Evolutionary conservation across 345 rosid genomes (phyloP).

Genomic region (Abelmoschus esculentus): DNA sequence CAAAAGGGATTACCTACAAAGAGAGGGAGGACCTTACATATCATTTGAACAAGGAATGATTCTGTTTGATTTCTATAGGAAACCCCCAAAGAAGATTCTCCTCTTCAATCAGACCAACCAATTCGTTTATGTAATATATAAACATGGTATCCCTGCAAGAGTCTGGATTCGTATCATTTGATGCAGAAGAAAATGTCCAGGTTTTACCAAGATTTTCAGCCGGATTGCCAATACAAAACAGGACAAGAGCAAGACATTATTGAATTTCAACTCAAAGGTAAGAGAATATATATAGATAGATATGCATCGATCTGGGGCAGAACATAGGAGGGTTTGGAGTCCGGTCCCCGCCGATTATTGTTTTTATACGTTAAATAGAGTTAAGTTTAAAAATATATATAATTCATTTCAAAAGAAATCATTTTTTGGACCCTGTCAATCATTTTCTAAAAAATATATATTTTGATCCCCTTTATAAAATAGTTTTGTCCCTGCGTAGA

Average conservation of each 20-base stretch:
- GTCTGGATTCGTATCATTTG: no score
- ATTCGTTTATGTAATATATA: neutral
- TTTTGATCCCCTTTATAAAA: no score
- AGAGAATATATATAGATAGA: neutral
- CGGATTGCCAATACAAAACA: conserved; percentile 40
- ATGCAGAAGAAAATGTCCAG: neutral
- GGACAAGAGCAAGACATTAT: conserved; percentile 25
- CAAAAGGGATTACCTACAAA: neutral
- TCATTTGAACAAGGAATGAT: conserved; percentile 4
- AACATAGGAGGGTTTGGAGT: no score
- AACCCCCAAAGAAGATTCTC: neutral
- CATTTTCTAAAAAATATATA: no score
- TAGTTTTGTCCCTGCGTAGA: no score
- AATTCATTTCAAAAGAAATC: no score
- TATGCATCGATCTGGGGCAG: no score
- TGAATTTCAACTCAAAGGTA: conserved; percentile 46
- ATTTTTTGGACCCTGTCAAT: no score
- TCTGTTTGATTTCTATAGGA: neutral
- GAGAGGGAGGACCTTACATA: neutral
- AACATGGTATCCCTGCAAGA: neutral
- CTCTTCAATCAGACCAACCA: neutral
- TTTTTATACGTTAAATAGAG: no score
- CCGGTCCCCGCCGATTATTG: no score
- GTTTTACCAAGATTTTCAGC: conserved; percentile 38
- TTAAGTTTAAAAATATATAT: no score